phyloP scores from a whole-genome alignment of 495 filamentous ascomycete species.

The Neurospora sp. region DNA sequence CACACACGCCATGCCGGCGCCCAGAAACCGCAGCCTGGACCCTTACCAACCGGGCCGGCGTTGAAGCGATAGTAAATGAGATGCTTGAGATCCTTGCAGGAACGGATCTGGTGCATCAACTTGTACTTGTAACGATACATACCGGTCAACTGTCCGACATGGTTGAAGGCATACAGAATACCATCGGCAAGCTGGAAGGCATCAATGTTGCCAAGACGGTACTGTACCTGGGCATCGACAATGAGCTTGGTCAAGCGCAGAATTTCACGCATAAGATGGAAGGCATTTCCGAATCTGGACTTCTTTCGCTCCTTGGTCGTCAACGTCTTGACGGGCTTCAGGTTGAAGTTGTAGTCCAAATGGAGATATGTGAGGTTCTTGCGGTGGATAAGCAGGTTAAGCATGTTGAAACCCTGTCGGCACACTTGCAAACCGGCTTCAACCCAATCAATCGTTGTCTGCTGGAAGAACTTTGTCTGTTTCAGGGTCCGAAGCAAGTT shows the following conservation, averaged over 20 bases:
- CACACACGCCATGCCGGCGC: constrained; percentile 98
- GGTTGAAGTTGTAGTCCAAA: constrained; percentile 98
- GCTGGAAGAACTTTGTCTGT: constrained; percentile 98
- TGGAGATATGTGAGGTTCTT: constrained; percentile 99
- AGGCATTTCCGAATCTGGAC: constrained; percentile 98
- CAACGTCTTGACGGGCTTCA: constrained; percentile 97
- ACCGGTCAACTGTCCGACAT: constrained; percentile 95
- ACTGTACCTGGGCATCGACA: constrained; percentile 97
- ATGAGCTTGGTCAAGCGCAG: constrained; percentile 96
- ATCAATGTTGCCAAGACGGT: constrained; percentile 95
- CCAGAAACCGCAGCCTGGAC: constrained; percentile 98
- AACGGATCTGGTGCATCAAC: constrained; percentile 99
- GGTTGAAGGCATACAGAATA: constrained; percentile 98
- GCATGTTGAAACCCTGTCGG: constrained; percentile 98
- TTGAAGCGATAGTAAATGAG: constrained; percentile 99
- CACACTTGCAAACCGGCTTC: constrained; percentile 98
- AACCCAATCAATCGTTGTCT: constrained; percentile 98
- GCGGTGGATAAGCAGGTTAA: constrained; percentile 93
- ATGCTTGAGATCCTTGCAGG: constrained; percentile 99
- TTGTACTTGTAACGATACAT: constrained; percentile 99
- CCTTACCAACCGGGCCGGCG: constrained; percentile 93
- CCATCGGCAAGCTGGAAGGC: constrained; percentile 98
- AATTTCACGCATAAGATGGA: constrained; percentile 98
- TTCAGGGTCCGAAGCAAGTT: constrained; percentile 82
- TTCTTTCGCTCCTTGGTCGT: constrained; percentile 99